Base-by-base conservation (phyloP, 768 basidiomycete genomes). In the Cytidiella melzeri region DNA sequence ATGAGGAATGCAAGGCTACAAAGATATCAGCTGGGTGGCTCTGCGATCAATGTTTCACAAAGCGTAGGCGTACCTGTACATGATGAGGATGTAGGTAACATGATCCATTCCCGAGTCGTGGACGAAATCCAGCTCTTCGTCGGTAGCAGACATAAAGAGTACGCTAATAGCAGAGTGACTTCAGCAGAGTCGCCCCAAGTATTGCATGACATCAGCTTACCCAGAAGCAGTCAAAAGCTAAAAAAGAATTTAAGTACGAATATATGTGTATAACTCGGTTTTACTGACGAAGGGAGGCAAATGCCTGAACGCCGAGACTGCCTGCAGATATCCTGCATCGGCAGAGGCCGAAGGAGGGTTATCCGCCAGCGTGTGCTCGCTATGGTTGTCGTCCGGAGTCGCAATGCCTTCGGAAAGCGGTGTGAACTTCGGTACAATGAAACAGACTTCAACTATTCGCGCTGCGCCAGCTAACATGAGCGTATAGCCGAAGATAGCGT, bases 111-210 rank as follows among this genome's bases (percentile, higher is more conserved):
- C 84, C 18, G 69, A 71, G 11, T 78, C 77, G 54, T 89, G 74
- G 3, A 85, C 78, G 52, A 75, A 87, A 21, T 74, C 59, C 24
- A 95, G 69, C 64, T 95, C 90, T 68, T 97, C 93, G 62, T 97
- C 92, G 0, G 94, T 96, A 0, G 85, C 94, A 12, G 87, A 87
- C 81, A 95, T 91, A 73, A 97, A 96, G 15, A 92, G 67, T 2
- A 92, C 65, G 5, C 89, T 87, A 49, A 1, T 1, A 49, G 24
- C 21, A 41, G 30, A n/a, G n/a, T n/a, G n/a, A n/a, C n/a, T n/a
- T n/a, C n/a, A n/a, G n/a, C n/a, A n/a, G n/a, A n/a, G n/a, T n/a
- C n/a, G n/a, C n/a, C n/a, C n/a, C n/a, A n/a, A n/a, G n/a, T n/a
- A n/a, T n/a, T n/a, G n/a, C n/a, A n/a, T n/a, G n/a, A 39, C 9